Evolutionary conservation across 2,329 filamentous ascomycete species (phyloP).

Genomic region (Phoma sp.): DNA sequence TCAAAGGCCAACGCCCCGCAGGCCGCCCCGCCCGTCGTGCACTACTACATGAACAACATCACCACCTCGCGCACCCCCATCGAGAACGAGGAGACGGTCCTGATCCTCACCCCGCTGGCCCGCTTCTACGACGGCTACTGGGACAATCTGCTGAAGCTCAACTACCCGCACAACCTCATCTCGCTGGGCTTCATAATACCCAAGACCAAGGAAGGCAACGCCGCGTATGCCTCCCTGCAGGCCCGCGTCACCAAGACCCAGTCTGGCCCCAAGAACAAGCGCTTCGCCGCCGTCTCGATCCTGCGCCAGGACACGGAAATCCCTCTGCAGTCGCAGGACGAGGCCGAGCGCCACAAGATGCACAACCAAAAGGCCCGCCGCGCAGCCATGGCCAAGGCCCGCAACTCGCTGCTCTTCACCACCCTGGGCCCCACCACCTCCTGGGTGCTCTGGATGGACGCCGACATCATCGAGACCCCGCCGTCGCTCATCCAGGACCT

Average conservation of each 20-base stretch:
- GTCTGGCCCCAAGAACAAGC: slow-evolving; percentile 77
- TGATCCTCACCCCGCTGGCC: slow-evolving; percentile 91
- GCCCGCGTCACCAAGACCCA: slow-evolving; percentile 86
- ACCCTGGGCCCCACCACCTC: slow-evolving; percentile 89
- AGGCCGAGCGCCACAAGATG: slow-evolving; percentile 90
- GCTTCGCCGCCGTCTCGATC: slow-evolving; percentile 93
- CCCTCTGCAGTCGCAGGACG: slow-evolving; percentile 79
- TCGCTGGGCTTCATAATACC: slow-evolving; percentile 96
- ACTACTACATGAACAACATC: slow-evolving; percentile 95
- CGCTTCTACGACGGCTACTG: slow-evolving; percentile 95
- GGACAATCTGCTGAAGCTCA: slow-evolving; percentile 85
- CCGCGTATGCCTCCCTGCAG: slow-evolving; percentile 82
- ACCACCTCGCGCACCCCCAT: slow-evolving; percentile 80
- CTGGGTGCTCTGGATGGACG: slow-evolving; percentile 97
- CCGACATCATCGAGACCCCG: slow-evolving; percentile 90
- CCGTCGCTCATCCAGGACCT: slow-evolving; percentile 88
- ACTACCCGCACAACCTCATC: slow-evolving; percentile 93
- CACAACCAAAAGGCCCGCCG: slow-evolving; percentile 85
- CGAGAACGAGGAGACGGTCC: slow-evolving; percentile 80
- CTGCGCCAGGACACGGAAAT: slow-evolving; percentile 93
- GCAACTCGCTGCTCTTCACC: slow-evolving; percentile 94
- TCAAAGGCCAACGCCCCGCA: slow-evolving; percentile 61
- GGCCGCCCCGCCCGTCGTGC: slow-evolving; percentile 82
- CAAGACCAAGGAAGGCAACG: slow-evolving; percentile 90
- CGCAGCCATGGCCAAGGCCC: slow-evolving; percentile 89